Evolutionary conservation across 1,284 basidiomycete species (phyloP), one percentile per base, ranked within the genome.

Genomic region (Sparassis latifolia): DNA sequence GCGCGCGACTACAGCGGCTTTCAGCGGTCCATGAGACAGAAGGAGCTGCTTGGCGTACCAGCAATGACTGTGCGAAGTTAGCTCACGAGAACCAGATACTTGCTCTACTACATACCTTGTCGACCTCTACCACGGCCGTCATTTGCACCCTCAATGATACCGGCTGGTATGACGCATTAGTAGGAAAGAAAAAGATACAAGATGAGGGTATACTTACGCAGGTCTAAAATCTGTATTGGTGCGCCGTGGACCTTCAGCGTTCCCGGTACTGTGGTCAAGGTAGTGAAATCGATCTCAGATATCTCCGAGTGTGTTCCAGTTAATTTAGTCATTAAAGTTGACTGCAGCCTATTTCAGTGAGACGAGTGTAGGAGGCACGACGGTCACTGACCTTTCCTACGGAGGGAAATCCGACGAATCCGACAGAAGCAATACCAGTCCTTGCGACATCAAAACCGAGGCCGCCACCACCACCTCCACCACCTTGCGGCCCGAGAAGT

Each of bases 231-330:
- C 58, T 92, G 89, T 62, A 97, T 92, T 37, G 90, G 90, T 38
- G 94, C 92, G n/a, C 93, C 92, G 56, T 93, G 90, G 1, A 97
- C 90, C 66, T 91, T 92, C 56, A 99, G 69, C 1, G 96, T 98
- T 44, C 97, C 97, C 5, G 97, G 97, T 1, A 99, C 95, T 33
- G 91, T 94, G 2, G 89, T 91, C 32, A 91, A 80, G 10, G 88
- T 92, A 1, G 97, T 99, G 74, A 99, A 99, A 68, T 99, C 96
- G 65, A 99, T 99, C 56, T 90, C 95, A 5, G 97, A 97, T n/a
- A 88, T 87, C 70, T 97, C 94, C 39, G 95, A 98, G 62, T 95
- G 90, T 28, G 96, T 99, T 49, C 97, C 97, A 44, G 96, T 99
- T 53, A 99, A 77, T 66, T 96, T 97, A 42, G 94, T 95, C 96